Evolutionary conservation across 139 green algal species (phyloP).

Genomic region (Yamagishiella unicocca): DNA sequence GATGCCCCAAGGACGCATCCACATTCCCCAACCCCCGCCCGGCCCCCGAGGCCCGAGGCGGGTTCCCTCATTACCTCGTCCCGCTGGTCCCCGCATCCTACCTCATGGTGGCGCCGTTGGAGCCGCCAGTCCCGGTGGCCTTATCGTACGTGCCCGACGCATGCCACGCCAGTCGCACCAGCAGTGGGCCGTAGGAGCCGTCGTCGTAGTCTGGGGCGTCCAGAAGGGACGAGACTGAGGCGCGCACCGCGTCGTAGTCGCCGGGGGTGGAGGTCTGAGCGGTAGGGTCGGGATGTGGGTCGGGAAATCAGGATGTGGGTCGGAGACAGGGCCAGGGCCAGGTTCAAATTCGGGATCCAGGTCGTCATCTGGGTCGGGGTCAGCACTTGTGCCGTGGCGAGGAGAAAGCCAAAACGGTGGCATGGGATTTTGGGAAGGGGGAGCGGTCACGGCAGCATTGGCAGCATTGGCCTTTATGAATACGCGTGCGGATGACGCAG

Average conservation of each 20-base stretch:
- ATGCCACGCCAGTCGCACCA: constrained; percentile 88
- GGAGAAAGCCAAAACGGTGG: no score
- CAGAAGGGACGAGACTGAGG: constrained; percentile 77
- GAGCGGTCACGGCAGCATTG: no score
- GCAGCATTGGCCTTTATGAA: no score
- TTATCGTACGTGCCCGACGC: constrained; percentile 90
- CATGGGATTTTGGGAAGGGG: no score
- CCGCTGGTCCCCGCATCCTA: constrained; percentile 42
- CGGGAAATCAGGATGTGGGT: background rate
- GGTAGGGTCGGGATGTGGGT: background rate
- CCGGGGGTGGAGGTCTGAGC: constrained; percentile 25
- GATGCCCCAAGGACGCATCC: no score
- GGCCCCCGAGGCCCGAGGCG: no score
- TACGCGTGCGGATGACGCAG: no score
- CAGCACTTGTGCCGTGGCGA: no score
- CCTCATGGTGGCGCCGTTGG: constrained; percentile 91
- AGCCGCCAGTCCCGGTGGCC: constrained; percentile 80
- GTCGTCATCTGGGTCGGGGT: no score
- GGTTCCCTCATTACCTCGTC: no score
- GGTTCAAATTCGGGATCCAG: no score
- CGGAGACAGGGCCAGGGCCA: background rate
- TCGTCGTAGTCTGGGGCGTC: constrained; percentile 87
- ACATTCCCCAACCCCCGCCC: no score
- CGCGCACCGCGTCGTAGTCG: constrained; percentile 82
- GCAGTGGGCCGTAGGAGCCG: constrained; percentile 77